These are phyloP conservation scores for Anthostomella pinea DNA, from an alignment of 2,329 filamentous ascomycete species.

Conservation along the genomic window DNA sequence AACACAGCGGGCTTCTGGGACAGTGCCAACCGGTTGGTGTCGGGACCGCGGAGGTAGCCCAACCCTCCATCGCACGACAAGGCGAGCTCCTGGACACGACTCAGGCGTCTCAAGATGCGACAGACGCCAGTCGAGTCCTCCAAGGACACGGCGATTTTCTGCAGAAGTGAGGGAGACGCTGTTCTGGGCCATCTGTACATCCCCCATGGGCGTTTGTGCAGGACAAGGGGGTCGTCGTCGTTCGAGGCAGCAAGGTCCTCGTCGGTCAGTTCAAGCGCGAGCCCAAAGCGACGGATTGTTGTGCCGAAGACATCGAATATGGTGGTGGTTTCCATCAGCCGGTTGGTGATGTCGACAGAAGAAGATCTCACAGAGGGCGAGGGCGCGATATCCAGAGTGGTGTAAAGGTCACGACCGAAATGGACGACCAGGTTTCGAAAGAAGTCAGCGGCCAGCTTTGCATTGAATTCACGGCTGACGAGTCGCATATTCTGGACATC, in stretches of 20 bases:
- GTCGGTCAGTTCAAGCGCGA: conserved; percentile 67
- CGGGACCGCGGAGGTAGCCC: conserved; percentile 64
- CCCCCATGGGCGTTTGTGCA: conserved; percentile 59
- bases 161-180: conserved; percentile 58
- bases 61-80: conserved; percentile 66
- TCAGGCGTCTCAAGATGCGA: conserved; percentile 55
- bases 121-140: conserved; percentile 63
- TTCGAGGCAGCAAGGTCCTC: conserved; percentile 47
- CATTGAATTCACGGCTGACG: conserved; percentile 38
- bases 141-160: conserved; percentile 60
- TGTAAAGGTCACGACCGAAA: conserved; percentile 57
- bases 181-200: conserved; percentile 62
- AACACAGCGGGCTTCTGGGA: conserved; percentile 37
- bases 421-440: conserved; percentile 8
- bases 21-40: conserved; percentile 48
- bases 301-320: conserved; percentile 60
- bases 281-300: conserved; percentile 61
- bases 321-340: conserved; percentile 34
- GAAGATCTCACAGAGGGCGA: conserved; percentile 16
- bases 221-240: conserved; percentile 53
- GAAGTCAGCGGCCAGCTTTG: conserved; percentile 61
- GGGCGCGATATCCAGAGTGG: conserved; percentile 39
- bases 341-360: conserved; percentile 17
- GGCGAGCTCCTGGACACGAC: conserved; percentile 58
- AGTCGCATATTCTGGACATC: conserved; percentile 17